Base-by-base conservation (phyloP, 371 early-diverging fungal species). In the Actinomortierella wolfii region DNA sequence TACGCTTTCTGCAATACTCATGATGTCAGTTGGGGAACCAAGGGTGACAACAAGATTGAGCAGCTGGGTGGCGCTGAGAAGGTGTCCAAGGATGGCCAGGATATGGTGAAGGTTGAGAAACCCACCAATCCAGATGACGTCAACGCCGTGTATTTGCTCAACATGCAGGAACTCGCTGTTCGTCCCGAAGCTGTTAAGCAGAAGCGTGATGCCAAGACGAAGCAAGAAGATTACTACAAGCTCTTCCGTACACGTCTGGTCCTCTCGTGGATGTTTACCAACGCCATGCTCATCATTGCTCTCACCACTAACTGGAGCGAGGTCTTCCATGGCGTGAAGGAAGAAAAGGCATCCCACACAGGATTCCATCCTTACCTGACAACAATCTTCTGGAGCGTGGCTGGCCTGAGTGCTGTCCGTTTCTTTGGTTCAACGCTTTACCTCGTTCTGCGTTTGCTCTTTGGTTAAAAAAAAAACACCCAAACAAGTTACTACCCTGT, bases 11-110 rank as follows among this genome's bases (percentile, higher is more conserved):
- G 94, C 66, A 93, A 94, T 78, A 91, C 90, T 0, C 92, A 92
- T 68, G 98, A 98, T 68, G 94, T 97, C 51, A 76, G 80, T 9
- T 97, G 97, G 97, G 97, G 97, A 21, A 96, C 97, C 28, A 96
- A 96, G 78, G 96, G 94, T 49, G 94, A 90, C 55, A 84, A 73
- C 54, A 64, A 65, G 24, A 51, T 51, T 9, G 55, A 60, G 2
- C 66, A 65, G 21, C 57, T 74, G 3, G 74, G 74, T 21, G 74
- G 64, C 2, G 64, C 68, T 15, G 56, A 57, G 34, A 59, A 59
- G 54, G 61, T 65, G 1, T 51, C 73, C 23, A 71, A 67, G 50
- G 78, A 73, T 42, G 81, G 81, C 7, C 47, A 69, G 42, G 69
- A 77, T 23, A 62, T 71, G 28, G 24, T 67, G 42, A 58, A 69